phyloP scores from a whole-genome alignment of 768 basidiomycete species.

The Agrocybe praecox region DNA sequence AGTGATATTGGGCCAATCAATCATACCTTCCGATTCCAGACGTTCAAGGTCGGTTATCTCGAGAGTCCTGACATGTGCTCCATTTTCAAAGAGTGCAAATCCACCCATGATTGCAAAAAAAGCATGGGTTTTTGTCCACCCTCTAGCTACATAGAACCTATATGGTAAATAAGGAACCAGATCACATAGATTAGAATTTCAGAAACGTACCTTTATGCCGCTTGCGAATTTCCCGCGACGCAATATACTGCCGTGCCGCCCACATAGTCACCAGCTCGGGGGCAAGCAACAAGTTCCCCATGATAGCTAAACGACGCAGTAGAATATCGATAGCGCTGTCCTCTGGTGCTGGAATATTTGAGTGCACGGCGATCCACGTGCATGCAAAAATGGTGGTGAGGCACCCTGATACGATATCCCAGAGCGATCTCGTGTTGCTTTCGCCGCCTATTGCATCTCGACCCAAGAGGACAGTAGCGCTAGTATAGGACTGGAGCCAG shows the following conservation, averaged over 20 bases:
- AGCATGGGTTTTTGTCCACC: background rate
- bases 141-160: background rate
- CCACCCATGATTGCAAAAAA: background rate
- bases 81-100: background rate
- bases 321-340: background rate
- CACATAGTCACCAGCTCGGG: background rate
- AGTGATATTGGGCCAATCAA: background rate
- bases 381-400: conserved; percentile 8
- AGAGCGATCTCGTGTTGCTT: background rate
- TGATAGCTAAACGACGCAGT: background rate
- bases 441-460: conserved; percentile 10
- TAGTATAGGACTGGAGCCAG: too few relatives aligned
- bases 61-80: background rate
- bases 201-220: background rate
- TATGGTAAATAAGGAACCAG: background rate
- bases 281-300: background rate
- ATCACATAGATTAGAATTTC: background rate
- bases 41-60: background rate
- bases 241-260: background rate
- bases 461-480: too few relatives aligned
- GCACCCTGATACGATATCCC: background rate
- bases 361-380: background rate
- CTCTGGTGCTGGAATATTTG: background rate
- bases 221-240: background rate
- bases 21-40: background rate